A percentile compares a stretch with the other conserved stretches of the same genome.
Conservation (phyloP, 257 asterid genomes). For the Solanum habrochaites region DNA sequence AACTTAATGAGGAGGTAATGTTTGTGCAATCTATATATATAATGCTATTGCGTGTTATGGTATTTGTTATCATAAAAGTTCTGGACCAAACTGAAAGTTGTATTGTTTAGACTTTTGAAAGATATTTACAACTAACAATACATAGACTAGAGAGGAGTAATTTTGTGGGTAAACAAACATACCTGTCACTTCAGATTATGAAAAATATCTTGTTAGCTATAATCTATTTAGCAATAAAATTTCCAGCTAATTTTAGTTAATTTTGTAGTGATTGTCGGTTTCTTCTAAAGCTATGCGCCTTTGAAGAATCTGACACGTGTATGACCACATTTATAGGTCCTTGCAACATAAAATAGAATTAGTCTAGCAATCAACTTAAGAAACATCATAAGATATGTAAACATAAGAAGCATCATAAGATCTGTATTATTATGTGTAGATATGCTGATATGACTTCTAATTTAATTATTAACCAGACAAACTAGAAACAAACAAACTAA, state of each 20-base stretch:
- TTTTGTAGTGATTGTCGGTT: background rate
- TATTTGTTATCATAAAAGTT: background rate
- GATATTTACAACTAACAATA: background rate
- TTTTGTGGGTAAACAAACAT: background rate
- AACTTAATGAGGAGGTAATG: constrained; percentile 4
- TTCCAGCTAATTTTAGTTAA: no score
- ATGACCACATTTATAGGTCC: no score
- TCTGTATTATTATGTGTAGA: background rate
- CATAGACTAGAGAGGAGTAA: background rate
- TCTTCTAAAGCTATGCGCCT: no score
- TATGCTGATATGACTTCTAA: background rate
- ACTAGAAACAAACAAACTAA: no score
- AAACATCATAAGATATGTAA: background rate
- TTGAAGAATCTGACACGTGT: no score
- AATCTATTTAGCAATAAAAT: no score
- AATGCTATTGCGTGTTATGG: background rate
- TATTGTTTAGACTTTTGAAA: background rate
- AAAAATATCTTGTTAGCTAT: no score
- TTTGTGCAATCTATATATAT: background rate
- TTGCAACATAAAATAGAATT: no score
- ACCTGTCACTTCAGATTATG: background rate
- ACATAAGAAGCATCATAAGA: background rate
- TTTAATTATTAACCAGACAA: background rate
- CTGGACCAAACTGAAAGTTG: background rate
- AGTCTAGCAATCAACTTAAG: background rate